Percentiles rank a stretch among this genome's conserved stretches.
These are phyloP conservation scores for Xylaria sp. DNA, from an alignment of 2,329 filamentous ascomycete genomes.

Conservation along the genomic window DNA sequence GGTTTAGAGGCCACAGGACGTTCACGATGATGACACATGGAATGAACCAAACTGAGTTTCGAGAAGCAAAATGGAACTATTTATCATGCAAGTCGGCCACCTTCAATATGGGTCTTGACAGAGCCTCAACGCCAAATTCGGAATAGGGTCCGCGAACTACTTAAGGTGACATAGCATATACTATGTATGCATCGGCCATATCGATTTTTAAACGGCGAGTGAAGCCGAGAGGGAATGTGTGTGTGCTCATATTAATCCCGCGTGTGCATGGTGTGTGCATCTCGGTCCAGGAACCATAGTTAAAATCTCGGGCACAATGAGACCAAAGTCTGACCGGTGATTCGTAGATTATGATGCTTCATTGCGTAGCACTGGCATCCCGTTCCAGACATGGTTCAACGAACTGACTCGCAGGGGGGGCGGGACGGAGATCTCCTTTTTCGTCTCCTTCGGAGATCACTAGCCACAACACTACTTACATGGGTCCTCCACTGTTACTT, in stretches of 20 bases:
- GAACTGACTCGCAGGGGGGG: slow-evolving; percentile 14
- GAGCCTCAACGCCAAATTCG: slow-evolving; percentile 35
- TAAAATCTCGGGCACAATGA: slow-evolving; percentile 23
- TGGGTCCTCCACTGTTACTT: slow-evolving; percentile 7
- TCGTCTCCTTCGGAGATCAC: slow-evolving; percentile 9
- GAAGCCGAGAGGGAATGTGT: background rate
- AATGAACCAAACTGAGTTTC: slow-evolving; percentile 1
- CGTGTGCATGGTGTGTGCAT: slow-evolving; percentile 14
- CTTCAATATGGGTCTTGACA: slow-evolving; percentile 25
- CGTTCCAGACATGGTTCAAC: background rate
- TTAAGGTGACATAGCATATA: background rate
- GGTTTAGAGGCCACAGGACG: background rate
- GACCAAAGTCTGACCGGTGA: slow-evolving; percentile 24
- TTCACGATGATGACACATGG: slow-evolving; percentile 15
- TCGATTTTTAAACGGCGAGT: background rate
- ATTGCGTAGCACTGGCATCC: slow-evolving; percentile 18
- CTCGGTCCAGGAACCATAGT: slow-evolving; percentile 22
- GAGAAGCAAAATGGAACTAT: slow-evolving; percentile 3
- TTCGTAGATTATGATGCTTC: slow-evolving; percentile 22
- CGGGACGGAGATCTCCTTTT: slow-evolving; percentile 18
- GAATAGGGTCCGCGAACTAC: slow-evolving; percentile 13
- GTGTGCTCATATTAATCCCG: slow-evolving; percentile 7
- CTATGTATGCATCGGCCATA: background rate
- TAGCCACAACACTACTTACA: slow-evolving; percentile 30
- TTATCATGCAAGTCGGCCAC: slow-evolving; percentile 10